Evolutionary conservation across 164 flowering plant genomes (phyloP), one percentile per base, ranked within the genome.

Genomic region (Nymphaea colorata): DNA sequence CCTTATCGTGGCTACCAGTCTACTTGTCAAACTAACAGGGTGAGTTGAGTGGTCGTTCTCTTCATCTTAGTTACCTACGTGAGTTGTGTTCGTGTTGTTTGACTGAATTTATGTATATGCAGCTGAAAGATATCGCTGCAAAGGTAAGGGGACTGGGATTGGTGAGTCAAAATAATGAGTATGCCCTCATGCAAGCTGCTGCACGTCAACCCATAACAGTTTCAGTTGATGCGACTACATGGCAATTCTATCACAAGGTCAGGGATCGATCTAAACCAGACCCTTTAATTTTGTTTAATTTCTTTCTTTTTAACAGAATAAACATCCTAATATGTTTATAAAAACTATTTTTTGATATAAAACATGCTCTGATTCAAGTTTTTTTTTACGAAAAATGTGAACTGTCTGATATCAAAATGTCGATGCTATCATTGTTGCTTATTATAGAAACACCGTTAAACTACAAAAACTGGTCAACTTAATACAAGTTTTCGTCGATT

Each of bases 131-230:
- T 14, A 44, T 3, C 16, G 25, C 8, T 62, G 2, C 6, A 41
- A 72, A 55, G 3, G 64, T 73, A 57, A 65, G 44, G 16, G 68
- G 75, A 43, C 61, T 57, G 17, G 18, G 5, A 41, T 5, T 3
- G 1, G 62, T 73, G 8, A 43, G 45, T 18, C 4, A 42, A 0
- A 65, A 68, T 59, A 44, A 47, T 42, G 75, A 73, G 60, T 59
- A 25, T 4, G 42, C 7, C 7, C 68, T 73, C 65, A n/a, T 55
- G 61, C 63, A n/a, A 53, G 68, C 71, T 60, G 68, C 14, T 53
- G 61, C 71, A 0, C n/a, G 6, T 8, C 75, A 73, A 61, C 71
- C 71, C 44, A 68, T 73, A 25, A 18, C 68, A 4, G 69, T 62
- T 41, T 61, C 72, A 0, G 45, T 73, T 41, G 76, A 73, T 42